Evolutionary conservation across 352 stramenopile species (phyloP).

Genomic region (Pythium scleroteichum): DNA sequence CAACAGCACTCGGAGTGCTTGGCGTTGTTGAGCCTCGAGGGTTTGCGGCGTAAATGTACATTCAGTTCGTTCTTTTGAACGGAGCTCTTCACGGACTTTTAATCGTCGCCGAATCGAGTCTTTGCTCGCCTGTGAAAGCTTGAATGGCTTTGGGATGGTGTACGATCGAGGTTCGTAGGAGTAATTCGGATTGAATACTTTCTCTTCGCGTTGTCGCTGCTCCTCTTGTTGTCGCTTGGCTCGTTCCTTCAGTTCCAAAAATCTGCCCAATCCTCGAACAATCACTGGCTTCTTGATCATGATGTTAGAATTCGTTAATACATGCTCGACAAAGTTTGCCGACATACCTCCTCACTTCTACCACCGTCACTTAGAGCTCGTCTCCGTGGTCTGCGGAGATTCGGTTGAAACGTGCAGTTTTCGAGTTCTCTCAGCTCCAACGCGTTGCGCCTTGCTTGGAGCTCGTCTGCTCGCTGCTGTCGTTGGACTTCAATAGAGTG

Average conservation of each 20-base stretch:
- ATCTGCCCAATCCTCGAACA: slow-evolving; percentile 73
- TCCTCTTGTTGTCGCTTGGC: slow-evolving; percentile 71
- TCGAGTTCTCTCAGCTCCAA: slow-evolving; percentile 64
- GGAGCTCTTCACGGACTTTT: slow-evolving; percentile 49
- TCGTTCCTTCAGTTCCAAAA: slow-evolving; percentile 73
- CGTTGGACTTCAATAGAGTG: slow-evolving; percentile 68
- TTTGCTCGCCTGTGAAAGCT: slow-evolving; percentile 63
- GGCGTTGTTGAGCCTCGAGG: slow-evolving; percentile 52
- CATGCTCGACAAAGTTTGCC: not conserved
- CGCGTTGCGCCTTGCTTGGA: slow-evolving; percentile 60
- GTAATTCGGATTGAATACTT: slow-evolving; percentile 55
- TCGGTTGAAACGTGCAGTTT: slow-evolving; percentile 85
- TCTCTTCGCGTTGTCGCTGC: slow-evolving; percentile 60
- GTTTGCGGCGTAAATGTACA: slow-evolving; percentile 65
- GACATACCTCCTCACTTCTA: slow-evolving; percentile 8
- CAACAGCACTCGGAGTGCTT: slow-evolving; percentile 34
- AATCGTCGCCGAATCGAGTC: slow-evolving; percentile 46
- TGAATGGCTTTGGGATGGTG: slow-evolving; percentile 76
- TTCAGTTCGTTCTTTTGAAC: slow-evolving; percentile 49
- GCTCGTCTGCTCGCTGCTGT: slow-evolving; percentile 50
- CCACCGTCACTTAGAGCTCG: not conserved
- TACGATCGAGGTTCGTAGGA: slow-evolving; percentile 71
- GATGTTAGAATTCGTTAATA: not conserved
- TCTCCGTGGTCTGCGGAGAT: slow-evolving; percentile 8
- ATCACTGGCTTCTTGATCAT: slow-evolving; percentile 46